A percentile compares a stretch with the other conserved stretches of the same genome.
These are phyloP conservation scores for Cardiospermum halicacabum DNA, from an alignment of 345 rosid genomes.

Conservation along the genomic window DNA sequence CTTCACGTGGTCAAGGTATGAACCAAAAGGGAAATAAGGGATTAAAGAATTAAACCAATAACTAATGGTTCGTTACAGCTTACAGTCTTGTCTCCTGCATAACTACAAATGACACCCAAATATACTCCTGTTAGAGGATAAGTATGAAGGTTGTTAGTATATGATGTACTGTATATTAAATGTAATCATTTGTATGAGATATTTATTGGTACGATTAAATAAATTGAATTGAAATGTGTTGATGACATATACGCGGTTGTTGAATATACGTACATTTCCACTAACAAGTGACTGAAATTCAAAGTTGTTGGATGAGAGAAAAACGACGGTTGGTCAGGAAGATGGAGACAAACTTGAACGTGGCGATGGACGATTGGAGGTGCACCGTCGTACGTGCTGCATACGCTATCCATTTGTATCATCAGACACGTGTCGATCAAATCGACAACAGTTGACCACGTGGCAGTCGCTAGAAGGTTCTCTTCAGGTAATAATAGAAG, in stretches of 20 bases:
- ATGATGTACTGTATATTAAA: no score
- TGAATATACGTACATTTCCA: no score
- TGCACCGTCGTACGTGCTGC: background rate
- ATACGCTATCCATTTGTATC: background rate
- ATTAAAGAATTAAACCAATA: background rate
- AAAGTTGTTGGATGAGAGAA: no score
- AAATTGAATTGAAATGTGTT: no score
- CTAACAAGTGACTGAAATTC: background rate
- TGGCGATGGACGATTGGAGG: background rate
- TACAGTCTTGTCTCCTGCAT: no score
- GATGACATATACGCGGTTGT: no score
- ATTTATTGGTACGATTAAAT: no score
- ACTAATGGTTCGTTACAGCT: background rate
- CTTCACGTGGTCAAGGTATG: slow-evolving; percentile 1
- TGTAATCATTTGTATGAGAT: no score
- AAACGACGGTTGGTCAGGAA: background rate
- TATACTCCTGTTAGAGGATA: no score
- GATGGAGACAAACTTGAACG: background rate
- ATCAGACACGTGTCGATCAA: background rate
- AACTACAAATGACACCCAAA: no score
- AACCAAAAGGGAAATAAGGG: background rate
- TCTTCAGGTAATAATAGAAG: background rate
- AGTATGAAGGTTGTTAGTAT: no score
- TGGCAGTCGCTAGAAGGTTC: background rate
- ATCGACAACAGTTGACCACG: background rate